A percentile compares a stretch with the other conserved stretches of the same genome.
phyloP scores from a whole-genome alignment of 352 stramenopile species.

The Phytophthora nicotianae region DNA sequence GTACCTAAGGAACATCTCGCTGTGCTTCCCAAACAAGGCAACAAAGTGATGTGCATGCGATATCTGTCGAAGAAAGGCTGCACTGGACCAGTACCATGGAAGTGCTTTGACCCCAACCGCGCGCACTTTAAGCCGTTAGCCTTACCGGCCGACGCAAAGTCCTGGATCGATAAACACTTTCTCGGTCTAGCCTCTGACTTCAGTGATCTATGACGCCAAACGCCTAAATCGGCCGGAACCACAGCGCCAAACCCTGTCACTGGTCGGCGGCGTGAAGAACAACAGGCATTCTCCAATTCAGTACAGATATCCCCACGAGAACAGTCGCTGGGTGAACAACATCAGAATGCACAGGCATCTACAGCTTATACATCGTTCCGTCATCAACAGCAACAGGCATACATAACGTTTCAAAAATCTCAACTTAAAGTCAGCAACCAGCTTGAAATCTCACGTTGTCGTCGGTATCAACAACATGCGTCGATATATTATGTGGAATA shows the following conservation, averaged over 20 bases:
- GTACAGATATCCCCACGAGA: too few species aligned
- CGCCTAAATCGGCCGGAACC: too few species aligned
- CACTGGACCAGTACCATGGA: neutral
- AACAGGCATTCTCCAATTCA: too few species aligned
- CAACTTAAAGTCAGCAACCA: too few species aligned
- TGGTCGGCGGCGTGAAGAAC: too few species aligned
- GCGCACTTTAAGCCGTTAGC: conserved; percentile 10
- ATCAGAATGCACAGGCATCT: too few species aligned
- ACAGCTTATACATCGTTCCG: too few species aligned
- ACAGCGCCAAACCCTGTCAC: neutral
- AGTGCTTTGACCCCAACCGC: conserved; percentile 12
- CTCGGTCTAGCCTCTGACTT: conserved; percentile 1
- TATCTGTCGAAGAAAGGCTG: conserved; percentile 16
- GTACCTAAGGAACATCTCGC: neutral
- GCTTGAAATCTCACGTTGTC: too few species aligned
- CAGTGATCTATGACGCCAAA: conserved; percentile 8
- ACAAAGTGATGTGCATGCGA: conserved; percentile 16
- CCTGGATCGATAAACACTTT: conserved; percentile 16
- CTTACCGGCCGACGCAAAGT: conserved; percentile 10
- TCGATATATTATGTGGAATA: neutral
- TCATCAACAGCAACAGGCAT: too few species aligned
- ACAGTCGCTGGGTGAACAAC: too few species aligned
- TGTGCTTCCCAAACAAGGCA: conserved; percentile 11
- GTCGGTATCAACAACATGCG: neutral
- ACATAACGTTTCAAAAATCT: too few species aligned